Evolutionary conservation across 768 basidiomycete species (phyloP), one percentile per base, ranked within the genome.

Genomic region (Clitopilus passeckerianus): DNA sequence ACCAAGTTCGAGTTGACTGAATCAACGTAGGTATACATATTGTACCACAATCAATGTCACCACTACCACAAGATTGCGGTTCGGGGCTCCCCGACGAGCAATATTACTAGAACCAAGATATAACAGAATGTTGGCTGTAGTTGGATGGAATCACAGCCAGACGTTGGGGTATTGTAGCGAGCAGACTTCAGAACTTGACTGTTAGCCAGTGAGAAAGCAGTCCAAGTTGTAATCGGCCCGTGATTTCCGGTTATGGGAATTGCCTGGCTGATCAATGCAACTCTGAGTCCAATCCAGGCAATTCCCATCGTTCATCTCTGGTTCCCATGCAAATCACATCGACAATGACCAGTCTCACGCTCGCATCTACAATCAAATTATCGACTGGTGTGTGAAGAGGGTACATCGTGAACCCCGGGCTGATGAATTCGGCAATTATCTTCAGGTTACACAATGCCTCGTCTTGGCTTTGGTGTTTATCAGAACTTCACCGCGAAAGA

Each of bases 391-490:
- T 2, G 46, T 50, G 46, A 23, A 23, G 16, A 22, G 20, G 2
- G 12, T 7, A 50, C 10, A 50, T 20, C 16, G 1, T 18, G 9
- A 10, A n/a, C 44, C n/a, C 44, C 18, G 6, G 18, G 6, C 44
- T 18, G 18, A 50, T 50, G 5, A 10, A 50, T 41, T 15, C 10
- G 8, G 7, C 37, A n/a, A 15, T 9, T n/a, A 41, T 41, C 27
- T 30, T 30, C 27, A 68, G 89, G 87, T 15, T 70, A 82, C 68
- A 59, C 70, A 22, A 85, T 91, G 74, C 89, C 90, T 22, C 68
- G 78, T 6, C 74, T 91, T 2, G 89, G 90, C 12, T 85, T 90
- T 58, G 89, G 84, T 41, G 87, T 90, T 18, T 91, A 85, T 66
- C 79, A 83, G 66, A 90, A 90, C 71, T 79, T 82, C 63, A 75